These are phyloP conservation scores for Steccherinum ochraceum DNA, from an alignment of 768 basidiomycete species.

Conservation along the genomic window DNA sequence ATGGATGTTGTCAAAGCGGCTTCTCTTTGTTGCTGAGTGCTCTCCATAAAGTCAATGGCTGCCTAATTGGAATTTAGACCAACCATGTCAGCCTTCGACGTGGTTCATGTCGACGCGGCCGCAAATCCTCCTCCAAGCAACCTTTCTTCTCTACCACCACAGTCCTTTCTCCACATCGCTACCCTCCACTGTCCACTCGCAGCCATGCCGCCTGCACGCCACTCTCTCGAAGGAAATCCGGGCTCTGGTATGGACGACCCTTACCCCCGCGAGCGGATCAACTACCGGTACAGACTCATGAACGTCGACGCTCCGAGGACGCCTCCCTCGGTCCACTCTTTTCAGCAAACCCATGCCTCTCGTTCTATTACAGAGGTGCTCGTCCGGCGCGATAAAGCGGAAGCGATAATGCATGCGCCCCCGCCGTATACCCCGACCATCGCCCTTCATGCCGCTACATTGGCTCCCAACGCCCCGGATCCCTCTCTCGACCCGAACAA, in stretches of 20 bases:
- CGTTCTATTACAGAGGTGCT: background rate
- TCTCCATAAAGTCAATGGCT: too few relatives aligned
- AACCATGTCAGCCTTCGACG: background rate
- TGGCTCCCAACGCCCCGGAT: background rate
- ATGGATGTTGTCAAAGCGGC: too few relatives aligned
- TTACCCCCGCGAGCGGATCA: background rate
- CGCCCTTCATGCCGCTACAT: slow-evolving; percentile 6
- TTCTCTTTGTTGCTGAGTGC: too few relatives aligned
- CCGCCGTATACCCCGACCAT: slow-evolving; percentile 7
- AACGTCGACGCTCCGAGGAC: too few relatives aligned
- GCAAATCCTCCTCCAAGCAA: too few relatives aligned
- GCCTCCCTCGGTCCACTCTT: background rate
- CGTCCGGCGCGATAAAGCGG: background rate
- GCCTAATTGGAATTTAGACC: background rate
- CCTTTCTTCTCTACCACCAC: background rate
- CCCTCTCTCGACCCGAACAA: background rate
- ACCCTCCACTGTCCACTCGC: background rate
- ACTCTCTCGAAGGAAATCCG: background rate
- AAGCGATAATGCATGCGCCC: slow-evolving; percentile 4
- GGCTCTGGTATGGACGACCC: background rate
- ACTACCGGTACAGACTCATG: background rate
- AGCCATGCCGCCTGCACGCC: background rate
- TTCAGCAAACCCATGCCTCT: background rate
- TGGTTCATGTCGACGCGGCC: too few relatives aligned
- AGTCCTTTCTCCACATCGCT: background rate